phyloP scores from a whole-genome alignment of 2,329 filamentous ascomycete species.

The Nigrospora sphaerica region DNA sequence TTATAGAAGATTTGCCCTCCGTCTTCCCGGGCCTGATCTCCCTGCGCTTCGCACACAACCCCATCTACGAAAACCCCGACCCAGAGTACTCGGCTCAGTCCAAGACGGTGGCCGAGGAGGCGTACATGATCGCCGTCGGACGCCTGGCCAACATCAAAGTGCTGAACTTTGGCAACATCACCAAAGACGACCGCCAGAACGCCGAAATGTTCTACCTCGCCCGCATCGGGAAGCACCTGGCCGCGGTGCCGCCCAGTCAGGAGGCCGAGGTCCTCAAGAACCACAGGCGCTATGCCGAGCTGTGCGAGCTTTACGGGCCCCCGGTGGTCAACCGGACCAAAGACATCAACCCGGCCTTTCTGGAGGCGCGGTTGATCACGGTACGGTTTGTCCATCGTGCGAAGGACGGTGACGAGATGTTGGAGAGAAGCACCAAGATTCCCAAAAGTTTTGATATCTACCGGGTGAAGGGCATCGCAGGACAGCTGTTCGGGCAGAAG shows the following conservation, averaged over 20 bases:
- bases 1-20: slow-evolving; percentile 61
- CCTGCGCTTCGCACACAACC: slow-evolving; percentile 80
- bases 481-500: slow-evolving; percentile 57
- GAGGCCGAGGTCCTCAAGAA: slow-evolving; percentile 48
- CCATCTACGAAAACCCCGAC: slow-evolving; percentile 59
- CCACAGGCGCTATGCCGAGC: slow-evolving; percentile 65
- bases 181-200: slow-evolving; percentile 68
- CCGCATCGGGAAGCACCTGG: slow-evolving; percentile 70
- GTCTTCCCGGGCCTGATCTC: slow-evolving; percentile 67
- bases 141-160: slow-evolving; percentile 60
- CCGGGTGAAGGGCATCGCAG: slow-evolving; percentile 70
- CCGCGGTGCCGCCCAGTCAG: slow-evolving; percentile 44
- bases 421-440: slow-evolving; percentile 40
- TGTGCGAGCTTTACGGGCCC: slow-evolving; percentile 71
- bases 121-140: slow-evolving; percentile 81
- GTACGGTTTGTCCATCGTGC: slow-evolving; percentile 43
- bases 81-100: slow-evolving; percentile 18
- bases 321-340: slow-evolving; percentile 54
- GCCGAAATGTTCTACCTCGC: slow-evolving; percentile 92
- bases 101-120: slow-evolving; percentile 57
- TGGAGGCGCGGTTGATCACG: slow-evolving; percentile 69
- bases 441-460: slow-evolving; percentile 78
- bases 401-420: slow-evolving; percentile 3
- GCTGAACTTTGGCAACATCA: slow-evolving; percentile 70
- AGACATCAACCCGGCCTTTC: slow-evolving; percentile 66